Conservation (phyloP, 2,329 filamentous ascomycete genomes). For the Gyromitra esculenta region DNA sequence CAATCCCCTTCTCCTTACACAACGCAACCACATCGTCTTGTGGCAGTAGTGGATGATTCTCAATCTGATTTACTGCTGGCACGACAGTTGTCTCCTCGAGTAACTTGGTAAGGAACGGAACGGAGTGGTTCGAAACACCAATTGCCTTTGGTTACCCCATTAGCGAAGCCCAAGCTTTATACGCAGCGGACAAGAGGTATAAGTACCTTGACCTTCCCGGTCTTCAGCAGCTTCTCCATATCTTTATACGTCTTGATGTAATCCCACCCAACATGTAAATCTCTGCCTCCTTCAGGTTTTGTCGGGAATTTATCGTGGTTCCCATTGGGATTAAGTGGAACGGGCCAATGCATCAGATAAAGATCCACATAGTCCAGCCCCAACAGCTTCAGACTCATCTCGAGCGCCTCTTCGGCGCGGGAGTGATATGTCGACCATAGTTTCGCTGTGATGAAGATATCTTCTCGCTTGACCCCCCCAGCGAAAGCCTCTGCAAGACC, state of each 20-base stretch:
- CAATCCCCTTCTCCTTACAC: constrained; percentile 69
- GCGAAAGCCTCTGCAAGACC: constrained; percentile 61
- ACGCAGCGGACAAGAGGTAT: background rate
- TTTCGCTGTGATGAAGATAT: constrained; percentile 67
- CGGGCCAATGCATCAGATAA: constrained; percentile 63
- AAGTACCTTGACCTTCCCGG: constrained; percentile 63
- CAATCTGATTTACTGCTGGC: constrained; percentile 82
- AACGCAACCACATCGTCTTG: constrained; percentile 69
- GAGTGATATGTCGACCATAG: constrained; percentile 69
- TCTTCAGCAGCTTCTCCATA: constrained; percentile 54
- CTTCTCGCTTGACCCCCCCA: constrained; percentile 60
- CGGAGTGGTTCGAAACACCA: constrained; percentile 81
- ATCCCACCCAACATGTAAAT: constrained; percentile 43
- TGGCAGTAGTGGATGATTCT: constrained; percentile 74
- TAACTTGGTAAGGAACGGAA: constrained; percentile 66
- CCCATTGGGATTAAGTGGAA: constrained; percentile 48
- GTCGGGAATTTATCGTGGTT: constrained; percentile 50
- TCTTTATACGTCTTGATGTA: constrained; percentile 61
- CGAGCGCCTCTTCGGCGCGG: constrained; percentile 65
- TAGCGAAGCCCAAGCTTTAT: background rate
- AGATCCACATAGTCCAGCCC: constrained; percentile 76
- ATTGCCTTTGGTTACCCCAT: constrained; percentile 65
- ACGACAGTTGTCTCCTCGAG: constrained; percentile 69
- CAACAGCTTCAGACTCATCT: constrained; percentile 72
- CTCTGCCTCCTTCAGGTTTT: constrained; percentile 43